Evolutionary conservation across 2,329 filamentous ascomycete genomes (phyloP), one percentile per base, ranked within the genome.

Genomic region (Penicillium sp.): DNA sequence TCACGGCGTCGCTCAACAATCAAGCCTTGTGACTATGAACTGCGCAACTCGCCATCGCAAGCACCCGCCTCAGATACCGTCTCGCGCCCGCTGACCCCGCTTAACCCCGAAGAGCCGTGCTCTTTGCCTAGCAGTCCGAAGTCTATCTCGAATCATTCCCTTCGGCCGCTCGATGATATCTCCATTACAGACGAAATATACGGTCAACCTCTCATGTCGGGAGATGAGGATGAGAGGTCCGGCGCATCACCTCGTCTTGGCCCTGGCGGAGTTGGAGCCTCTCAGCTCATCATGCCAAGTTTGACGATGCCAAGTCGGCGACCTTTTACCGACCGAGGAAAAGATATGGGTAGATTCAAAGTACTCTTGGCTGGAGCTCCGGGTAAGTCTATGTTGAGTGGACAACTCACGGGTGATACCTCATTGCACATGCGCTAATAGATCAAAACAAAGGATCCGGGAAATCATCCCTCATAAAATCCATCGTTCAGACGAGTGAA

Each of bases 281-380:
- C 76, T n/a, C 92, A 97, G 71, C 81, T 99, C n/a, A 89, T 99
- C 54, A 99, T 99, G 94, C 94, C 94, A 5, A 96, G 91, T 66
- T 87, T 99, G 64, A 86, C 84, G 56, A 94, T 99, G 83, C 93
- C 94, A 3, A 88, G 85, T 55, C 85, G 94, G 45, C 82, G 91
- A 47, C 92, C 92, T 0, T 97, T 97, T 70, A 96, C 94, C 0
- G 85, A 88, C n/a, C 82, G 83, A 43, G 94, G 94, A 15, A 93
- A 88, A 74, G 81, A 81, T 31, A 82, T 97, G 69, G 93, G 93
- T 1, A 86, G 90, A 63, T 78, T 97, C 49, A 97, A 95, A 75
- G 78, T 97, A n/a, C 78, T 97, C 58, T 79, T 97, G 50, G 88
- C 90, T 47, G 94, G 94, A 28, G 83, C 85, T 65, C 81, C 84